These are phyloP conservation scores for Stipa capillata DNA, from an alignment of 176 grass and related monocot genomes.

Conservation along the genomic window DNA sequence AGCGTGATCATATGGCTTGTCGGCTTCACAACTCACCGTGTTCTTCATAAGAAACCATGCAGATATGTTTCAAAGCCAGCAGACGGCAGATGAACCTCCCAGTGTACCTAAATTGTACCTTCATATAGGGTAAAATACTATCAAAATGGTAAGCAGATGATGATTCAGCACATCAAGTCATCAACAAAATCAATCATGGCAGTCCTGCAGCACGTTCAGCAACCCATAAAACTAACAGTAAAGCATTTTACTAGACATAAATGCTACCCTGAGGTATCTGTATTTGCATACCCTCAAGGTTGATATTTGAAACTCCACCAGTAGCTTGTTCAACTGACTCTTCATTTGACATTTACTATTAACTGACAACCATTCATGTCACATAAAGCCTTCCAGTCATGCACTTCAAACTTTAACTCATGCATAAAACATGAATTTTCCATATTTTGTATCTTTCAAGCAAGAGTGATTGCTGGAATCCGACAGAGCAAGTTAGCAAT, in stretches of 20 bases:
- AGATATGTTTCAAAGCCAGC: background rate
- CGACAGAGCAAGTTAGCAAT: background rate
- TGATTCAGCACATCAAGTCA: background rate
- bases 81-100: background rate
- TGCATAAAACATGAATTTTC: background rate
- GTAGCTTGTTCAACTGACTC: background rate
- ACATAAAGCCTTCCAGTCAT: background rate
- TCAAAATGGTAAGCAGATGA: background rate
- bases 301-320: conserved; percentile 10
- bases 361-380: background rate
- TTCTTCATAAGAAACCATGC: background rate
- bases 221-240: background rate
- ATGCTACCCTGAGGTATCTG: background rate
- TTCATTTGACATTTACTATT: background rate
- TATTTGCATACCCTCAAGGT: background rate
- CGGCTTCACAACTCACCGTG: background rate
- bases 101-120: background rate
- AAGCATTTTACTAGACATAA: background rate
- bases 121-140: background rate
- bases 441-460: conserved; percentile 2
- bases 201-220: background rate
- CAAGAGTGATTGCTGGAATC: background rate
- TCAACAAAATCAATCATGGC: background rate
- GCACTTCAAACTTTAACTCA: background rate
- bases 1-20: background rate